These are phyloP conservation scores for Didymellaceae sp. DNA, from an alignment of 2,329 filamentous ascomycete genomes.

Conservation along the genomic window DNA sequence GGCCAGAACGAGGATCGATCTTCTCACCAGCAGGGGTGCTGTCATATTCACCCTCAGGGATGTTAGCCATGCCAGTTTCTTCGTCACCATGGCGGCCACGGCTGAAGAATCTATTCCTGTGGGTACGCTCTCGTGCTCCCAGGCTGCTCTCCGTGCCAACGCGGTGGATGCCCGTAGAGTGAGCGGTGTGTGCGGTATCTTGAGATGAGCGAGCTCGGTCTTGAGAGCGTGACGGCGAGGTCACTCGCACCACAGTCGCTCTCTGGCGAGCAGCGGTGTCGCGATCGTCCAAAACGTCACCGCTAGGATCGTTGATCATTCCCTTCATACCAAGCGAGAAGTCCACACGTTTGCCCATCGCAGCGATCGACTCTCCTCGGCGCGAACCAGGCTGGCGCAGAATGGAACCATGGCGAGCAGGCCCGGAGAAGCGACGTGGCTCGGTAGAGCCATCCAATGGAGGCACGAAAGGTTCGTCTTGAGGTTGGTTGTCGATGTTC, in stretches of 20 bases:
- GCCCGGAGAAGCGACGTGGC: constrained; percentile 7
- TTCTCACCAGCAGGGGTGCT: constrained; percentile 36
- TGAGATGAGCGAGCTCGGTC: constrained; percentile 39
- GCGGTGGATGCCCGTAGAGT: constrained; percentile 43
- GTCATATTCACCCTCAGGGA: constrained; percentile 48
- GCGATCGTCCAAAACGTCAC: constrained; percentile 69
- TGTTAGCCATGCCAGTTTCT: constrained; percentile 56
- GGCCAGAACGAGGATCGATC: constrained; percentile 45
- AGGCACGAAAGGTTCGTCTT: constrained; percentile 54
- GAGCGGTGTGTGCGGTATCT: constrained; percentile 43
- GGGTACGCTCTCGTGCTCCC: constrained; percentile 49
- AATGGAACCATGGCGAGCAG: constrained; percentile 58
- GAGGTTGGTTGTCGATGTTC: constrained; percentile 41
- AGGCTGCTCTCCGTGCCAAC: constrained; percentile 44
- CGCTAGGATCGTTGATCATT: constrained; percentile 64
- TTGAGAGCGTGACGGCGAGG: constrained; percentile 46
- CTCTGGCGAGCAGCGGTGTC: constrained; percentile 45
- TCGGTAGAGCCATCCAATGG: constrained; percentile 32
- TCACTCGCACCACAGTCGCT: constrained; percentile 48
- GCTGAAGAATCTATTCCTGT: constrained; percentile 68
- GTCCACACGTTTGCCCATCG: constrained; percentile 69
- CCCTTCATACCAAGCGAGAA: constrained; percentile 73
- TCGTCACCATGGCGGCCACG: constrained; percentile 51
- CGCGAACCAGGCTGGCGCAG: constrained; percentile 59
- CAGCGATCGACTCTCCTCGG: constrained; percentile 63